A percentile compares a stretch with the other conserved stretches of the same genome.
phyloP scores from a whole-genome alignment of 2,329 filamentous ascomycete genomes.

The Pseudogymnoascus sp. region DNA sequence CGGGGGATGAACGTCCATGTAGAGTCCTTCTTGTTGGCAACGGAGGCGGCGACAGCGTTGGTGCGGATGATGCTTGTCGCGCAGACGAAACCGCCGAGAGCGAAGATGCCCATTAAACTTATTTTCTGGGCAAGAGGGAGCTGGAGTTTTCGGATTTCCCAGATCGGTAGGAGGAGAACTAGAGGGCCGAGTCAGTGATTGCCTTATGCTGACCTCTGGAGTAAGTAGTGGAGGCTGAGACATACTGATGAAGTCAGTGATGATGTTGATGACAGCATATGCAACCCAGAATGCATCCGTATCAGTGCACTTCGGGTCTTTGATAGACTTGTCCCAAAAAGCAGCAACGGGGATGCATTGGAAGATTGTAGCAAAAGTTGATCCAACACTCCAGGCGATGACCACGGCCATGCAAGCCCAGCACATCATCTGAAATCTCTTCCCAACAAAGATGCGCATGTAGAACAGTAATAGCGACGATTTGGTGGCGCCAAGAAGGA shows the following conservation, averaged over 20 bases:
- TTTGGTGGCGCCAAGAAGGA: constrained; percentile 46
- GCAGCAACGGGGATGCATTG: constrained; percentile 8
- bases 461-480: constrained; percentile 45
- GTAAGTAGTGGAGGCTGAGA: neutral
- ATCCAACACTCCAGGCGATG: neutral
- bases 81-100: constrained; percentile 29
- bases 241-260: constrained; percentile 27
- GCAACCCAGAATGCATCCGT: constrained; percentile 41
- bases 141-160: constrained; percentile 26
- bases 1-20: constrained; percentile 41
- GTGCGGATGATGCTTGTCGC: constrained; percentile 28
- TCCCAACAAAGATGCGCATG: constrained; percentile 43
- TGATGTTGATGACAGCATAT: constrained; percentile 34
- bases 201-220: neutral
- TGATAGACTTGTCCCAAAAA: constrained; percentile 6
- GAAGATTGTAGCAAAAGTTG: neutral
- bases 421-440: constrained; percentile 37
- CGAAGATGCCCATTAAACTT: constrained; percentile 37
- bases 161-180: constrained; percentile 34
- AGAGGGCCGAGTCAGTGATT: constrained; percentile 33
- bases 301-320: constrained; percentile 35
- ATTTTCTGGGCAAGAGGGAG: constrained; percentile 35
- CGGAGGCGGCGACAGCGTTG: constrained; percentile 28
- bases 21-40: constrained; percentile 12
- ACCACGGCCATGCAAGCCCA: neutral